phyloP scores from a whole-genome alignment of 331 rosid species.

The Malus hybrid region DNA sequence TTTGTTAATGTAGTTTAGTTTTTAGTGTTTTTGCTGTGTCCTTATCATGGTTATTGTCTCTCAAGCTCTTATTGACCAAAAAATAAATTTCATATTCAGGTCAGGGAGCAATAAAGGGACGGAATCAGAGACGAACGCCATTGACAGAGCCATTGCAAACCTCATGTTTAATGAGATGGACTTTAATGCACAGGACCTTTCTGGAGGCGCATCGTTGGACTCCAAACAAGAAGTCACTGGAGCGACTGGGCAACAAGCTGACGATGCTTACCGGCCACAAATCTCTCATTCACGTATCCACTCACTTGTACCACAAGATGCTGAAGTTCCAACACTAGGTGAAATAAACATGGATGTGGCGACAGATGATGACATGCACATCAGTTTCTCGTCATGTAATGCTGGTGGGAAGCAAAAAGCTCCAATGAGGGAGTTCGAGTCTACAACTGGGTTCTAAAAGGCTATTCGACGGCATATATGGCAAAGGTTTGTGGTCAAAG shows the following conservation, averaged over 20 bases:
- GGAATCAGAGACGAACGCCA: conserved; percentile 47
- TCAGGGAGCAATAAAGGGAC: conserved; percentile 19
- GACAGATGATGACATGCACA: not conserved
- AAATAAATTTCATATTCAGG: conserved; percentile 29
- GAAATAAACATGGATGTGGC: not conserved
- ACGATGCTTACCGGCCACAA: not conserved
- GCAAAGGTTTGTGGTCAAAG: not conserved
- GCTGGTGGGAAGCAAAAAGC: conserved; percentile 6
- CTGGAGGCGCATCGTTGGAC: conserved; percentile 23
- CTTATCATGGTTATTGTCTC: conserved; percentile 2
- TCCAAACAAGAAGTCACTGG: conserved; percentile 13
- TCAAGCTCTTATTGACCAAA: conserved; percentile 8
- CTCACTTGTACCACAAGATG: conserved; percentile 11
- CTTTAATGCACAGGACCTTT: conserved; percentile 20
- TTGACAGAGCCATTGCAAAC: conserved; percentile 59
- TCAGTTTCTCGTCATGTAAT: not conserved
- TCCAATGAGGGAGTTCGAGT: conserved; percentile 11
- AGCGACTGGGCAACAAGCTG: not conserved
- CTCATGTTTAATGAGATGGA: conserved; percentile 59
- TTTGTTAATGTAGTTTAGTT: not conserved
- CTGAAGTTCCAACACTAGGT: conserved; percentile 33
- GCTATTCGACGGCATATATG: not conserved
- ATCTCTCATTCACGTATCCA: not conserved
- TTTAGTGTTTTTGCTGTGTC: not conserved
- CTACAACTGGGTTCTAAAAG: not conserved